A percentile compares a stretch with the other conserved stretches of the same genome.
phyloP scores from a whole-genome alignment of 768 basidiomycete species.

The Austroboletus eburneus region DNA sequence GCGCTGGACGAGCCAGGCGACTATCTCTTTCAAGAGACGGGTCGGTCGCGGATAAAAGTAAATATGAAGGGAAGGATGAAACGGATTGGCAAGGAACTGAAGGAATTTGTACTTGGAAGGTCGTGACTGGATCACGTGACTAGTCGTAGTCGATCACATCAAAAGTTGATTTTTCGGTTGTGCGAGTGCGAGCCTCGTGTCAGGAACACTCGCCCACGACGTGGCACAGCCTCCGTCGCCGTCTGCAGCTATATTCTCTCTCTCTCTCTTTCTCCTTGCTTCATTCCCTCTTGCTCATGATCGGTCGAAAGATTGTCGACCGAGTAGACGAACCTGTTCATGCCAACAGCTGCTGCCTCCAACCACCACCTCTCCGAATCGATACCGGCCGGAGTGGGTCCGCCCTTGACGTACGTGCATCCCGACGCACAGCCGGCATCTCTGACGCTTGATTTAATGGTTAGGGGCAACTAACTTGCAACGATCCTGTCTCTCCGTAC shows the following conservation, averaged over 20 bases:
- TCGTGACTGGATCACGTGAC: constrained; percentile 16
- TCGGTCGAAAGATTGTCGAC: constrained; percentile 24
- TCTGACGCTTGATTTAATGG: background rate
- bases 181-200: constrained; percentile 11
- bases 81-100: constrained; percentile 30
- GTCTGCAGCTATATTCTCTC: constrained; percentile 18
- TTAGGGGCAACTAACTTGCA: constrained; percentile 22
- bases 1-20: constrained; percentile 29
- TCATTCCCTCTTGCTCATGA: constrained; percentile 17
- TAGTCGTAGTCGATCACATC: background rate
- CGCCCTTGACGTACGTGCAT: constrained; percentile 7
- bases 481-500: constrained; percentile 2
- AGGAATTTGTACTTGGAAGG: constrained; percentile 28
- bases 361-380: constrained; percentile 12
- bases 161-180: background rate
- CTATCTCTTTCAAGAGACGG: constrained; percentile 29
- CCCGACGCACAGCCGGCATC: constrained; percentile 1
- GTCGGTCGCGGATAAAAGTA: constrained; percentile 15
- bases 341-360: constrained; percentile 7
- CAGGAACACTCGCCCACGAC: too few relatives aligned
- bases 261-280: constrained; percentile 15
- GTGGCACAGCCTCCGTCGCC: too few relatives aligned
- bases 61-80: constrained; percentile 26
- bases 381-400: constrained; percentile 9
- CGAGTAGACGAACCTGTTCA: constrained; percentile 22